phyloP scores from a whole-genome alignment of 129 eudicot genomes.

The Gnaphalium uliginosum region DNA sequence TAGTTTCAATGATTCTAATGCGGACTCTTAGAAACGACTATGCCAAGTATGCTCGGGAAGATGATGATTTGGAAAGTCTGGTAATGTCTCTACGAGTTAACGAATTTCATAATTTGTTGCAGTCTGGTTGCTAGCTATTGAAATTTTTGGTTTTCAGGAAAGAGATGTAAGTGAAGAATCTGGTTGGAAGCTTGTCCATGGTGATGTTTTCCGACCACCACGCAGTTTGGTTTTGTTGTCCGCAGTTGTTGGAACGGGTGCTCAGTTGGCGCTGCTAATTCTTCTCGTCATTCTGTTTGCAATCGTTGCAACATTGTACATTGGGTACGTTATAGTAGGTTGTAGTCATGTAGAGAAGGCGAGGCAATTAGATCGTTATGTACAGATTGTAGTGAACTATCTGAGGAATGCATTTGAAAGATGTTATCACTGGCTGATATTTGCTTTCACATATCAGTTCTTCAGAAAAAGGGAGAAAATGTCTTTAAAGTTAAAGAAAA shows the following conservation, averaged over 20 bases:
- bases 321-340: slow-evolving; percentile 64
- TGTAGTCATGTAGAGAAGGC: not conserved
- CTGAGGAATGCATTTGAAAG: not conserved
- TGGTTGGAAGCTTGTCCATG: slow-evolving; percentile 99
- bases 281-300: slow-evolving; percentile 94
- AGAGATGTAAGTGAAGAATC: slow-evolving; percentile 98
- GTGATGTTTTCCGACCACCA: slow-evolving; percentile 94
- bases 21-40: slow-evolving; percentile 91
- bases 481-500: not conserved
- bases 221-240: slow-evolving; percentile 74
- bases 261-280: slow-evolving; percentile 77
- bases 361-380: not conserved
- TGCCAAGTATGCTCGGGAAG: slow-evolving; percentile 95
- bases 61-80: slow-evolving; percentile 87
- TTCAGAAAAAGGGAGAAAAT: not conserved
- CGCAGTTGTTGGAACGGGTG: slow-evolving; percentile 96
- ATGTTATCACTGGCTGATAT: not conserved
- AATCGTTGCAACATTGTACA: slow-evolving; percentile 81
- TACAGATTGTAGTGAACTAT: not conserved
- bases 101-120: not conserved
- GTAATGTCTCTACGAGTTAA: slow-evolving; percentile 40
- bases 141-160: slow-evolving; percentile 52
- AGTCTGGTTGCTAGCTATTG: slow-evolving; percentile 11
- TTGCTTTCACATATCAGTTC: not conserved
- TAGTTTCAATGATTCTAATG: slow-evolving; percentile 91